Base-by-base conservation (phyloP, 495 filamentous ascomycete species). In the Oidiodendron maius region DNA sequence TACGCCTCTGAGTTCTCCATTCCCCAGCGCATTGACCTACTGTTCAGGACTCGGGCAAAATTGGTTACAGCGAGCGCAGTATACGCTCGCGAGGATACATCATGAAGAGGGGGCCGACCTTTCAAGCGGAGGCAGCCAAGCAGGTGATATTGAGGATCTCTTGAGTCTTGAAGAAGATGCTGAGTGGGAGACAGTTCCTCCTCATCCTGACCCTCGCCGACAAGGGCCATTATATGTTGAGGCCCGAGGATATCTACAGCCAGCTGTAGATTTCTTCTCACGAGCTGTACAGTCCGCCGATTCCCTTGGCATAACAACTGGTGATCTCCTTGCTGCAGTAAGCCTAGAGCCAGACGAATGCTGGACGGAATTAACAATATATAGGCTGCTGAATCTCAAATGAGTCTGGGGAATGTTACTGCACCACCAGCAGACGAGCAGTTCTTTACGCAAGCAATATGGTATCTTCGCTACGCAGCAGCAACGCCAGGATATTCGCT, bases 331-430 rank as follows among this genome's bases (percentile, higher is more conserved):
- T 32, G 58, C 61, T 20, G 52, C 57, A n/a, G 74, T 78, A 57
- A 54, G 67, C 62, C 18, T 43, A 24, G 2, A 16, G 32, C 26
- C 35, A 3, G 21, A 15, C 23, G 11, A 48, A 23, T 25, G 20
- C 26, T 52, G 5, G 21, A 21, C 18, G 30, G 34, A 35, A 40
- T 36, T 49, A 37, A 34, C 56, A 45, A 57, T 35, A 16, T 15
- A 48, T 52, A 76, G 74, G 62, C 67, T 24, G 74, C 74, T 1
- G 72, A 77, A 60, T 69, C 74, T 23, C 71, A 67, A 52, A 78
- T 78, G 66, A 71, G 64, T 36, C 55, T 77, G 10, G 74, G 74
- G 22, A 77, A 77, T 51, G 71, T 75, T 9, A 72, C 71, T 11
- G 58, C 56, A 13, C 37, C 69, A 15, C 61, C 66, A 13, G 60